Conservation (phyloP, 176 grass and related monocot genomes). For the Neostapfia colusana region DNA sequence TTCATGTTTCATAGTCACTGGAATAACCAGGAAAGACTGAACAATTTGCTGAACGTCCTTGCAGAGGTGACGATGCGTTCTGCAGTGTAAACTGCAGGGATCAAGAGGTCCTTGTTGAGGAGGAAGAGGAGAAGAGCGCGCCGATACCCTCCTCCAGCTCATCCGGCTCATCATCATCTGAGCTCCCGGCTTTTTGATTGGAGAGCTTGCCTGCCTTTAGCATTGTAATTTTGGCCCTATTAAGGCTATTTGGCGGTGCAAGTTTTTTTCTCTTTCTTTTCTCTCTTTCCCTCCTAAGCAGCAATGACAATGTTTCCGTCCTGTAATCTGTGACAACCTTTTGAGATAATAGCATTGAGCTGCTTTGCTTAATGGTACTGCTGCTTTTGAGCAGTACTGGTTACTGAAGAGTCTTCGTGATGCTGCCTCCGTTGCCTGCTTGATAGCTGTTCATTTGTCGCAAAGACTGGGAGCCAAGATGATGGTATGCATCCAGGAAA, state of each 20-base stretch:
- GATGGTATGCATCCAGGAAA: not conserved
- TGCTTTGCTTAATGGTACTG: conserved; percentile 16
- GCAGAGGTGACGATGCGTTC: conserved; percentile 66
- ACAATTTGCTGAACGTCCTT: conserved; percentile 34
- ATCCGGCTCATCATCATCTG: conserved; percentile 10
- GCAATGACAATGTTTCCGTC: conserved; percentile 30
- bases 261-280: conserved; percentile 1
- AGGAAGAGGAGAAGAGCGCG: conserved; percentile 44
- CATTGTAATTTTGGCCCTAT: conserved; percentile 48
- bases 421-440: not conserved
- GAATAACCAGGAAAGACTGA: conserved; percentile 14
- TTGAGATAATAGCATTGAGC: conserved; percentile 39
- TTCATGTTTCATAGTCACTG: not conserved
- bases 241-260: conserved; percentile 33
- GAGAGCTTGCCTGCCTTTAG: conserved; percentile 32
- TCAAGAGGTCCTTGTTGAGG: conserved; percentile 54
- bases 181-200: conserved; percentile 2
- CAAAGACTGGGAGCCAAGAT: not conserved
- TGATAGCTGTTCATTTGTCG: not conserved
- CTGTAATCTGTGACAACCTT: conserved; percentile 40
- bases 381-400: not conserved
- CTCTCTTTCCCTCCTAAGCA: conserved; percentile 14
- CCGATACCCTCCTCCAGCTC: conserved; percentile 27
- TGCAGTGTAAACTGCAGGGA: conserved; percentile 61
- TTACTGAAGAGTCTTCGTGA: not conserved